phyloP scores from a whole-genome alignment of 2,329 filamentous ascomycete genomes.

The Talaromyces sp. region DNA sequence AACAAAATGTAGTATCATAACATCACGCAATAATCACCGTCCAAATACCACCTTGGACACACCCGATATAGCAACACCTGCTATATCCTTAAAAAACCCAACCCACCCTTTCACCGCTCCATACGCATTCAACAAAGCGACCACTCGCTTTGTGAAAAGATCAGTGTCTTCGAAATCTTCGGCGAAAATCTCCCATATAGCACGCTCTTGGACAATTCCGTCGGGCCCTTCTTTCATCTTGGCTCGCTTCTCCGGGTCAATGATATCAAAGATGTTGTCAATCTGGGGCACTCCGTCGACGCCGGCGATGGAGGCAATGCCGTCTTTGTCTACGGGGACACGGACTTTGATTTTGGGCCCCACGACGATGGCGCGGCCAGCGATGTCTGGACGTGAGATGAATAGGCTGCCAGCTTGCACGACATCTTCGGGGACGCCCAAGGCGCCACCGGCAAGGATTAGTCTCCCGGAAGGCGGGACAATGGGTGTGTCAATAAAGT shows the following conservation, averaged over 20 bases:
- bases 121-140: conserved; percentile 50
- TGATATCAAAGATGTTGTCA: conserved; percentile 12
- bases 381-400: conserved; percentile 54
- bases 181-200: conserved; percentile 59
- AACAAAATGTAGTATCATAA: neutral
- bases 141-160: conserved; percentile 50
- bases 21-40: neutral
- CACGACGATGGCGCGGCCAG: conserved; percentile 55
- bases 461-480: conserved; percentile 44
- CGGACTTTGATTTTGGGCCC: conserved; percentile 52
- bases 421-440: conserved; percentile 55
- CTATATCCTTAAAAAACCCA: conserved; percentile 37
- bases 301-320: conserved; percentile 15
- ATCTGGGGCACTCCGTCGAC: conserved; percentile 15
- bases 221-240: conserved; percentile 15
- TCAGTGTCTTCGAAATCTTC: conserved; percentile 57
- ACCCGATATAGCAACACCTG: neutral
- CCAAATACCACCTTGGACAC: neutral
- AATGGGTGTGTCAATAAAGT: conserved; percentile 63
- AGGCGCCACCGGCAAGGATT: conserved; percentile 54
- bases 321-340: conserved; percentile 22
- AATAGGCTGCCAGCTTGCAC: conserved; percentile 61
- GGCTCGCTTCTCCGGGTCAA: conserved; percentile 13
- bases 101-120: conserved; percentile 47
- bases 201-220: conserved; percentile 32